Evolutionary conservation across 148 eudicot species (phyloP).

Genomic region (Simmondsia chinensis): DNA sequence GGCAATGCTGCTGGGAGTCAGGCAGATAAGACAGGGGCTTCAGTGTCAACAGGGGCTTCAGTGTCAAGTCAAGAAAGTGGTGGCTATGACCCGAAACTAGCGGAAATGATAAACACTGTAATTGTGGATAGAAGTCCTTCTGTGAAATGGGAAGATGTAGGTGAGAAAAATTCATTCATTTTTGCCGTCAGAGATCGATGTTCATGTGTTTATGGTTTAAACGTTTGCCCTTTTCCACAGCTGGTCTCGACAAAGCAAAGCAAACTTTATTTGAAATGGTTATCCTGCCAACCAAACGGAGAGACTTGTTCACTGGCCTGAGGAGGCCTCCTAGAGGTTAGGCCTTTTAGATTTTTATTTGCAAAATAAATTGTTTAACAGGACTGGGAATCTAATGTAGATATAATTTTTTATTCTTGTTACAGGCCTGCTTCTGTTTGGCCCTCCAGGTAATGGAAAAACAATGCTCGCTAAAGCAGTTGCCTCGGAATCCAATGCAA

Average conservation of each 20-base stretch:
- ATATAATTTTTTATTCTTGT: slow-evolving; percentile 7
- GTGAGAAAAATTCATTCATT: slow-evolving; percentile 31
- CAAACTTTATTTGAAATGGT: slow-evolving; percentile 95
- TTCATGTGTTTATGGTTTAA: slow-evolving; percentile 6
- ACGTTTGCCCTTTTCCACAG: slow-evolving; percentile 27
- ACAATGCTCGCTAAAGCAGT: slow-evolving; percentile 99
- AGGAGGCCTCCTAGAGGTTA: slow-evolving; percentile 94
- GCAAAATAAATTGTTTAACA: not conserved
- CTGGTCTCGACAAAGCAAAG: slow-evolving; percentile 98
- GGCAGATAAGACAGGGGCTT: slow-evolving; percentile 21
- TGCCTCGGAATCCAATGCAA: slow-evolving; percentile 94
- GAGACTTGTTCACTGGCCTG: slow-evolving; percentile 92
- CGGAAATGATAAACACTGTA: slow-evolving; percentile 87
- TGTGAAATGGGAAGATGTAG: slow-evolving; percentile 97
- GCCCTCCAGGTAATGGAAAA: slow-evolving; percentile 99
- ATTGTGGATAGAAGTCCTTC: slow-evolving; percentile 95
- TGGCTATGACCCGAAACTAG: slow-evolving; percentile 66
- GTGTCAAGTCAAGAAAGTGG: slow-evolving; percentile 44
- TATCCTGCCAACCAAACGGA: slow-evolving; percentile 83
- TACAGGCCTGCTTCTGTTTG: slow-evolving; percentile 91
- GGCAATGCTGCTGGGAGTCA: slow-evolving; percentile 26
- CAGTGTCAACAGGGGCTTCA: slow-evolving; percentile 41
- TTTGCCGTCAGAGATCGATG: not conserved
- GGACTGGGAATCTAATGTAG: not conserved
- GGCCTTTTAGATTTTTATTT: not conserved